phyloP scores from a whole-genome alignment of 148 eudicot genomes.

The Diospyros kaki region DNA sequence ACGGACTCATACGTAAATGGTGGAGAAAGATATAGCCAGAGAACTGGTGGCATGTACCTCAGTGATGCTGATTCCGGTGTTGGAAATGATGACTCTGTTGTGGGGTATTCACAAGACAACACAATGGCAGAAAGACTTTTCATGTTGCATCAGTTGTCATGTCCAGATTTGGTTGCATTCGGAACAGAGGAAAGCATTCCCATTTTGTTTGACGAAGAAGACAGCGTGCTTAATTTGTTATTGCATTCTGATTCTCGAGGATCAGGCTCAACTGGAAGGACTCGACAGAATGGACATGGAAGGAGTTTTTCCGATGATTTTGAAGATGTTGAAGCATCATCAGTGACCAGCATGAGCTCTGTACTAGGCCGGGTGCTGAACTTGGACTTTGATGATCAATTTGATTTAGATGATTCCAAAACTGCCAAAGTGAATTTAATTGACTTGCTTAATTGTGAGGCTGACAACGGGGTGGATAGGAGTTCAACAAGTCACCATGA shows the following conservation, averaged over 20 bases:
- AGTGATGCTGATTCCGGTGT: slow-evolving; percentile 21
- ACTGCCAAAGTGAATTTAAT: slow-evolving; percentile 6
- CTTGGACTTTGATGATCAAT: slow-evolving; percentile 32
- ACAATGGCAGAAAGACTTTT: slow-evolving; percentile 18
- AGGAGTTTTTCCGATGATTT: slow-evolving; percentile 25
- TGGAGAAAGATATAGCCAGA: slow-evolving; percentile 9
- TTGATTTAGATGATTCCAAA: slow-evolving; percentile 24
- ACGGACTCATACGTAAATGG: slow-evolving; percentile 11
- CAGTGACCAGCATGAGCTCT: slow-evolving; percentile 36
- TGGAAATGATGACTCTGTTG: slow-evolving; percentile 22
- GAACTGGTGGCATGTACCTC: slow-evolving; percentile 19
- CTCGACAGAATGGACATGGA: slow-evolving; percentile 20
- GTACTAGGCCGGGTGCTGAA: slow-evolving; percentile 25
- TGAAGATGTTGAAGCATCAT: slow-evolving; percentile 38
- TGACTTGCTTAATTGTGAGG: slow-evolving; percentile 14
- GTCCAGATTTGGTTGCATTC: slow-evolving; percentile 25
- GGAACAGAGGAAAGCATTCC: slow-evolving; percentile 19
- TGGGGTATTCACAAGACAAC: slow-evolving; percentile 27
- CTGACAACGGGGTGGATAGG: slow-evolving; percentile 3
- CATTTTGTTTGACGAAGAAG: slow-evolving; percentile 21
- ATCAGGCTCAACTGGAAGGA: slow-evolving; percentile 1
- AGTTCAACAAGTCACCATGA: slow-evolving; percentile 3
- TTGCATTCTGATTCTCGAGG: slow-evolving; percentile 26
- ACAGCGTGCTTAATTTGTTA: slow-evolving; percentile 22
- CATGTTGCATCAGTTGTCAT: slow-evolving; percentile 29